phyloP scores from a whole-genome alignment of 805 yeast genomes.

The Kodamaea lidongshanica region DNA sequence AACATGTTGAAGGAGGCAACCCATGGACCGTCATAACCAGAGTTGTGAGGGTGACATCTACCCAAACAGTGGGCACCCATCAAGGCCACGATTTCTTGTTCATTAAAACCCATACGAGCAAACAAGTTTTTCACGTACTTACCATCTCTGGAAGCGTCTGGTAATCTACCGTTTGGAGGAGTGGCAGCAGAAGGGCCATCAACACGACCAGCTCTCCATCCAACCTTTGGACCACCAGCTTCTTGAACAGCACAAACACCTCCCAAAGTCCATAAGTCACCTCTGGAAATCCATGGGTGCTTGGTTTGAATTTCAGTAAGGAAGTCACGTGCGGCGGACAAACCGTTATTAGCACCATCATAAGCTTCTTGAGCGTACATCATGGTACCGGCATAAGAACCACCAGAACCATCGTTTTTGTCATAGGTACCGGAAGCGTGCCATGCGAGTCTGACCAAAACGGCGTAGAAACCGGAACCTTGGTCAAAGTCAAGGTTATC shows the following conservation, averaged over 20 bases:
- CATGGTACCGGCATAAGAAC: slow-evolving; percentile 36
- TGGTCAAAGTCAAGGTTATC: slow-evolving; percentile 23
- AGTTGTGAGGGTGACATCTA: slow-evolving; percentile 29
- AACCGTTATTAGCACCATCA: slow-evolving; percentile 48
- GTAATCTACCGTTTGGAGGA: slow-evolving; percentile 47
- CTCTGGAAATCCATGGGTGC: slow-evolving; percentile 57
- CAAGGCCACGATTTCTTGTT: slow-evolving; percentile 36
- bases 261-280: slow-evolving; percentile 69
- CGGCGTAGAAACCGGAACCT: slow-evolving; percentile 34
- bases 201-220: slow-evolving; percentile 49
- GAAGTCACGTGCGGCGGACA: slow-evolving; percentile 49
- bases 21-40: slow-evolving; percentile 41
- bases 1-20: slow-evolving; percentile 35
- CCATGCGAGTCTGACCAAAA: slow-evolving; percentile 35
- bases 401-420: slow-evolving; percentile 24
- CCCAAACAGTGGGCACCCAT: slow-evolving; percentile 41
- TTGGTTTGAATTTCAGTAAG: slow-evolving; percentile 48
- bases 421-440: slow-evolving; percentile 32
- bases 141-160: slow-evolving; percentile 42
- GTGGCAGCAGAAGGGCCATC: slow-evolving; percentile 24
- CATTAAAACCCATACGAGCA: slow-evolving; percentile 40
- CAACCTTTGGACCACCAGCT: slow-evolving; percentile 57
- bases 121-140: slow-evolving; percentile 40
- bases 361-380: slow-evolving; percentile 43
- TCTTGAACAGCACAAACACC: slow-evolving; percentile 61